Base-by-base conservation (phyloP, 176 grass and related monocot genomes). In the Avena atlantica region DNA sequence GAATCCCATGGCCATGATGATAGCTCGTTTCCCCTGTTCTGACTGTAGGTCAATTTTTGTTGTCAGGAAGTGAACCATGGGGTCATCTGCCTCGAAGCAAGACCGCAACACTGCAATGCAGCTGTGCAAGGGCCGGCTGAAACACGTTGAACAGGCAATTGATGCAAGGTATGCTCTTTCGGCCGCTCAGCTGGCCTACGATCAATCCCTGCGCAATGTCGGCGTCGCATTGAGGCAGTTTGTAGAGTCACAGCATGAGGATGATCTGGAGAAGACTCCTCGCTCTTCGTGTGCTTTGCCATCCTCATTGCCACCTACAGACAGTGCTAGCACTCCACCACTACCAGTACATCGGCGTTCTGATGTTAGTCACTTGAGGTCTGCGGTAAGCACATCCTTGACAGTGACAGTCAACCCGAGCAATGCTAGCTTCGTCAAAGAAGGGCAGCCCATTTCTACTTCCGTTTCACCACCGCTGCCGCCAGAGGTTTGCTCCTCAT, bases 81-180 rank as follows among this genome's bases (percentile, higher is more conserved):
- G 91, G 62, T 71, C 65, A 59, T 88, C 85, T 48, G 25, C 9
- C 85, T 90, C 91, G 9, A 93, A 93, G 76, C 76, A 88, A 34
- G 88, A 90, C 14, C 75, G 53, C 6, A 67, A 59, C 45, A 51
- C 85, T 17, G 72, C 86, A 45, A 78, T 93, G 52, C 15, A 56
- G 16, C 65, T 90, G 9, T 93, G 91, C 91, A 93, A 93, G 74
- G 72, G 74, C 68, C 86, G 88, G 19, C 83, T 93, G 86, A 78
- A 37, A 25, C 78, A 56, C 23, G 50, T 90, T 42, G 64, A 88
- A 58, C 70, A 78, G 24, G 88, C 88, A 78, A 90, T 88, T 24
- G 88, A 93, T 84, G 79, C 88, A 47, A 87, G 88, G 76, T 90
- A 90, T 68, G 85, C 91, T 45, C 80, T 93, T 62, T 86, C 88